Evolutionary conservation across 169 alveolate genomes (phyloP), one percentile per base, ranked within the genome.

Genomic region (Theileria orientalis): DNA sequence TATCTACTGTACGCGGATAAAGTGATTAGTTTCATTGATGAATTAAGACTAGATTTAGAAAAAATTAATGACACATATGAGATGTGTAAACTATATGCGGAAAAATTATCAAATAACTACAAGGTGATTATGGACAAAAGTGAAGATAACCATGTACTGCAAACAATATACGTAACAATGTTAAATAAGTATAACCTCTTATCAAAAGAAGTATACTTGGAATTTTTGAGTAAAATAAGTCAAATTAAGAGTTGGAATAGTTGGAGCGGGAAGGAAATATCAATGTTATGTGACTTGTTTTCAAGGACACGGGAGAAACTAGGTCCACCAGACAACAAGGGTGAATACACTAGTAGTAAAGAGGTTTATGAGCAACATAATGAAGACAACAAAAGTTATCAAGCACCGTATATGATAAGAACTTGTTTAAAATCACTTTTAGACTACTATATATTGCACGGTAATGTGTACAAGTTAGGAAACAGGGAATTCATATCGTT

Each of bases 281-380:
- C 83, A n/a, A 70, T 70, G 67, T 14, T 79, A 7, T 72, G 79
- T 49, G 83, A 79, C 41, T 0, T 69, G 33, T 35, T 79, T 16
- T 19, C 46, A n/a, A 29, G 83, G 13, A 25, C 49, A 11, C 29
- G 30, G n/a, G 23, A 11, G 30, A 9, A 23, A 51, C 8, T 51
- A 23, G 8, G 33, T 51, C 14, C 5, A 5, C n/a, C n/a, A n/a
- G n/a, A n/a, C n/a, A n/a, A n/a, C n/a, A n/a, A n/a, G n/a, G n/a
- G n/a, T n/a, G n/a, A n/a, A n/a, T n/a, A n/a, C n/a, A n/a, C n/a
- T n/a, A n/a, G n/a, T n/a, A n/a, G n/a, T n/a, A n/a, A n/a, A n/a
- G n/a, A n/a, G n/a, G n/a, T n/a, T n/a, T n/a, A n/a, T n/a, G n/a
- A n/a, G n/a, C n/a, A n/a, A n/a, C n/a, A n/a, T n/a, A n/a, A n/a